These are phyloP conservation scores for Zopfochytrium polystomum DNA, from an alignment of 371 early-diverging fungal genomes.

Conservation along the genomic window DNA sequence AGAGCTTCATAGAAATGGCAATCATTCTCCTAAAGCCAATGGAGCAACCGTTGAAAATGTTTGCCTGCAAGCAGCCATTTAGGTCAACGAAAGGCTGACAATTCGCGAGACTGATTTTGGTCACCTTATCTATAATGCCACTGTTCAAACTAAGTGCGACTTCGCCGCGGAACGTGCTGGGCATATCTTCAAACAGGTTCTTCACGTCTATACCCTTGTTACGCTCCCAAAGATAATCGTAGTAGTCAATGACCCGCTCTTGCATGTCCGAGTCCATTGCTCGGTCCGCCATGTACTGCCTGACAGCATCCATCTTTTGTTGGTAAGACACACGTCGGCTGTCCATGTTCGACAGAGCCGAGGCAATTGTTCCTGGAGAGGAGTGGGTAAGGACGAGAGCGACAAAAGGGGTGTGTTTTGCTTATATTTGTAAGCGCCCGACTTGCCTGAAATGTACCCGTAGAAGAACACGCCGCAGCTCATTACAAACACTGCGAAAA, in stretches of 20 bases:
- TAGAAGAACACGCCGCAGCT: conserved; percentile 44
- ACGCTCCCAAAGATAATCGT: conserved; percentile 52
- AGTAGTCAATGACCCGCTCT: conserved; percentile 46
- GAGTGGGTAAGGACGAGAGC: neutral
- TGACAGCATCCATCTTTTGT: conserved; percentile 50
- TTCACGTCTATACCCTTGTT: conserved; percentile 50
- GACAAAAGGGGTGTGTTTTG: neutral
- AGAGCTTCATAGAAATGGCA: conserved; percentile 45
- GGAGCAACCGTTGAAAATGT: conserved; percentile 41
- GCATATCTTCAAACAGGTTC: conserved; percentile 49
- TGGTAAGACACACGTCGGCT: conserved; percentile 48
- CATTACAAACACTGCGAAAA: conserved; percentile 40
- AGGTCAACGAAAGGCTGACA: neutral
- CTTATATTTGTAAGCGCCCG: too few species aligned
- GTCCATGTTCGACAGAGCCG: conserved; percentile 52
- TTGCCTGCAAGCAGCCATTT: conserved; percentile 30
- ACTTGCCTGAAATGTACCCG: conserved; percentile 48
- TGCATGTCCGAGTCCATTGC: conserved; percentile 49
- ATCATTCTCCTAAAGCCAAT: conserved; percentile 46
- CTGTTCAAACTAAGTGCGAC: conserved; percentile 48
- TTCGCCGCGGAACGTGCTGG: conserved; percentile 47
- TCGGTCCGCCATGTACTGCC: conserved; percentile 48
- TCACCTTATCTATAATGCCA: conserved; percentile 48
- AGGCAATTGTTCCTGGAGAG: conserved; percentile 42
- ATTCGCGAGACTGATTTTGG: conserved; percentile 2